Evolutionary conservation across 1,139 yeast genomes (phyloP).

Genomic region (Geotrichum reessii): DNA sequence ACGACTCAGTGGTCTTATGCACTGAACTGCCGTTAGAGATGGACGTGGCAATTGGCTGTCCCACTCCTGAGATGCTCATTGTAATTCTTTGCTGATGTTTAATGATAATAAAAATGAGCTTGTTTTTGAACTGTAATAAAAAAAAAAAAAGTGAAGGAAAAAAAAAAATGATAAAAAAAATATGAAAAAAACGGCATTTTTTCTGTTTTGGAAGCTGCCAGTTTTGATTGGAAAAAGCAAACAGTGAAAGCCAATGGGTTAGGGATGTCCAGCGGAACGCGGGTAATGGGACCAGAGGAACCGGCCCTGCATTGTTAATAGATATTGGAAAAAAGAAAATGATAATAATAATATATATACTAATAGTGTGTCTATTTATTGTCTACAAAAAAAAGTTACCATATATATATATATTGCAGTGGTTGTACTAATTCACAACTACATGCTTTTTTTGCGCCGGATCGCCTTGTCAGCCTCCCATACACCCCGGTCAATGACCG

Average conservation of each 20-base stretch:
- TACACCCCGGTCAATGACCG: conserved; percentile 77
- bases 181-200: neutral
- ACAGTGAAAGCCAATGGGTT: too few species aligned
- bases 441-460: conserved; percentile 54
- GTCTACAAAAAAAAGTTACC: too few species aligned
- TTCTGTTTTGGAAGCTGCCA: neutral
- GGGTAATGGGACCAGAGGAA: neutral
- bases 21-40: conserved; percentile 1
- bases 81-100: neutral
- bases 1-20: conserved; percentile 11
- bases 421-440: too few species aligned
- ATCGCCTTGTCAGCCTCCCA: conserved; percentile 84
- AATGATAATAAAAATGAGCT: neutral
- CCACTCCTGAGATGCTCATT: neutral
- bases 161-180: neutral
- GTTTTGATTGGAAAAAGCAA: neutral
- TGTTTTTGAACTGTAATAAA: neutral
- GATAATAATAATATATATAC: neutral
- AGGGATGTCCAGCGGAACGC: neutral
- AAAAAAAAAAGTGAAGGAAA: neutral
- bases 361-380: neutral
- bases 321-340: neutral
- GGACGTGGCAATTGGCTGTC: conserved; percentile 1
- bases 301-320: neutral
- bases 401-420: too few species aligned